Conservation (phyloP, 257 asterid genomes). For the Forsythia viridissima region DNA sequence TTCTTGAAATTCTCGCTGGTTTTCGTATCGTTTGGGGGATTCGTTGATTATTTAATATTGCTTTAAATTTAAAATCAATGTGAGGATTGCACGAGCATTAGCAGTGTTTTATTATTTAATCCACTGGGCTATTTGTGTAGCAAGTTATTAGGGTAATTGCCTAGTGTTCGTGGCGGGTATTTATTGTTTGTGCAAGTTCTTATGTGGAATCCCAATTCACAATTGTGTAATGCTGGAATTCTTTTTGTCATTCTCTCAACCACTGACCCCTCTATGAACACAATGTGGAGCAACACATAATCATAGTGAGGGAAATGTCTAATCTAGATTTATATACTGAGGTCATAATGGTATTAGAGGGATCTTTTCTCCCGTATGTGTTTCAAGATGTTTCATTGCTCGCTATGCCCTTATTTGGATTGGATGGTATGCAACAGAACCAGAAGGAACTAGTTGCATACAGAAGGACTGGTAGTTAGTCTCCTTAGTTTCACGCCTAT, state of each 20-base stretch:
- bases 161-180: neutral
- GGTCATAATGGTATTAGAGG: neutral
- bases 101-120: neutral
- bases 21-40: too few relatives aligned
- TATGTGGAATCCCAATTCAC: neutral
- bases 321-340: neutral
- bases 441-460: neutral
- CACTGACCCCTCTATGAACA: neutral
- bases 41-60: neutral
- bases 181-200: neutral
- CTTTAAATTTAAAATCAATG: neutral
- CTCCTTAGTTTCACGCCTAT: neutral
- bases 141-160: neutral
- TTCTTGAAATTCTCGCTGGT: slow-evolving; percentile 3
- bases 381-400: neutral
- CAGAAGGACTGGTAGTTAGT: neutral
- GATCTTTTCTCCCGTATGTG: neutral
- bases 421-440: neutral
- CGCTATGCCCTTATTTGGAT: neutral
- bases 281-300: neutral
- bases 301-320: neutral
- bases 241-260: neutral
- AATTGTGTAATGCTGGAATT: neutral
- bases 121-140: neutral
- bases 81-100: neutral